phyloP scores from a whole-genome alignment of 345 rosid species.

The Raphanus raphanistrum region DNA sequence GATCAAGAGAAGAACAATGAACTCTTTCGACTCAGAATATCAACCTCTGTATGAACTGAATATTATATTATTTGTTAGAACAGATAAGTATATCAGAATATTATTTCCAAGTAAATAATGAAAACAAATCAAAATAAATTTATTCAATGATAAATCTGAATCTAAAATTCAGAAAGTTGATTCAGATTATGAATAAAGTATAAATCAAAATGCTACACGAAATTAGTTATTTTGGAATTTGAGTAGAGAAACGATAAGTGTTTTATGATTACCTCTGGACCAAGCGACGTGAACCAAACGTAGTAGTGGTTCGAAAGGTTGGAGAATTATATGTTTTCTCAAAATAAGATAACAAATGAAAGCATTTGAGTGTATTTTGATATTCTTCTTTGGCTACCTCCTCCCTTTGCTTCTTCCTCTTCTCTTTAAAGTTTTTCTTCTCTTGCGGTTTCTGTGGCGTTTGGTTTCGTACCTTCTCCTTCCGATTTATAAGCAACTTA shows the following conservation, averaged over 20 bases:
- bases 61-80: background rate
- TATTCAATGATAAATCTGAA: background rate
- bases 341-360: background rate
- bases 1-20: background rate
- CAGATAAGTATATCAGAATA: background rate
- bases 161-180: background rate
- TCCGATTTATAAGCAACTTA: slow-evolving; percentile 8
- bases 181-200: background rate
- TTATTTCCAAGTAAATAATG: background rate
- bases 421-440: background rate
- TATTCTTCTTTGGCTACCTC: background rate
- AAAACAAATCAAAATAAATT: background rate
- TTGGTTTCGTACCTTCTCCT: slow-evolving; percentile 1
- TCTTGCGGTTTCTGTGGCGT: slow-evolving; percentile 5
- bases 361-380: background rate
- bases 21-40: background rate
- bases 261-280: slow-evolving; percentile 18
- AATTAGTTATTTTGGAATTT: background rate
- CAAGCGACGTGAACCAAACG: slow-evolving; percentile 7
- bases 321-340: slow-evolving; percentile 1
- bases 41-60: background rate
- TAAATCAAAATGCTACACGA: background rate
- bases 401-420: background rate
- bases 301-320: background rate
- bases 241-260: background rate